A percentile compares a stretch with the other conserved stretches of the same genome.
phyloP scores from a whole-genome alignment of 2,329 filamentous ascomycete species.

The Trichophyton schoenleinii region DNA sequence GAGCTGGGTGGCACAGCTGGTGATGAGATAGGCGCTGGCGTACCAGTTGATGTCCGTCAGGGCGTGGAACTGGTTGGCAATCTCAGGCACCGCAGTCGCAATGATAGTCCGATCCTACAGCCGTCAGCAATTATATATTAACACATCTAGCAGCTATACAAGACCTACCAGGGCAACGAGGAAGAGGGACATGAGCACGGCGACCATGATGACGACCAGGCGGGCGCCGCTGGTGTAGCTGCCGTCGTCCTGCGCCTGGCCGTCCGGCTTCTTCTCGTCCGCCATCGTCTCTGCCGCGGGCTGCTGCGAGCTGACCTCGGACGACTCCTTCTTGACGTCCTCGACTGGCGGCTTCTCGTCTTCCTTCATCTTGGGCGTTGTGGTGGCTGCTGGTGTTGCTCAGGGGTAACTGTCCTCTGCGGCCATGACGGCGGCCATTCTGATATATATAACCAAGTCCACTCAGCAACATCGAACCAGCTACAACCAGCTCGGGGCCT shows the following conservation, averaged over 20 bases:
- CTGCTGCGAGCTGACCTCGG: background rate
- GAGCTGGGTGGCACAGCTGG: conserved; percentile 18
- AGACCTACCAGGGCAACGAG: conserved; percentile 7
- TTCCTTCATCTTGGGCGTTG: background rate
- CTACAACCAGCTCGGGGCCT: too few relatives aligned
- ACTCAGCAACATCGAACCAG: too few relatives aligned
- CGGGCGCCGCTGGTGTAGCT: background rate
- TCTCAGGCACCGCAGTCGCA: conserved; percentile 24
- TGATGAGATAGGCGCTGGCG: conserved; percentile 23
- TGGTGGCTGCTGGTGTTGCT: background rate
- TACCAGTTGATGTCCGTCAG: conserved; percentile 27
- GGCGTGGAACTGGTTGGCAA: conserved; percentile 25
- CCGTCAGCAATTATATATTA: background rate
- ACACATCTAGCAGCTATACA: background rate
- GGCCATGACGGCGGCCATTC: background rate
- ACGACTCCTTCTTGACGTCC: background rate
- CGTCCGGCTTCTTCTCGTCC: background rate
- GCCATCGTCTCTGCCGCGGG: background rate
- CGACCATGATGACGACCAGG: conserved; percentile 5
- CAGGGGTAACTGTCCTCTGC: background rate
- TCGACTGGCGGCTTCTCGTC: background rate
- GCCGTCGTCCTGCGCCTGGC: background rate
- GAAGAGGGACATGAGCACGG: conserved; percentile 8
- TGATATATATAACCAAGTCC: too few relatives aligned
- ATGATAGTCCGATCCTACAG: background rate